Percentiles rank a stretch among this genome's conserved stretches.
These are phyloP conservation scores for Globisporangium solare DNA, from an alignment of 352 stramenopile genomes.

Conservation along the genomic window DNA sequence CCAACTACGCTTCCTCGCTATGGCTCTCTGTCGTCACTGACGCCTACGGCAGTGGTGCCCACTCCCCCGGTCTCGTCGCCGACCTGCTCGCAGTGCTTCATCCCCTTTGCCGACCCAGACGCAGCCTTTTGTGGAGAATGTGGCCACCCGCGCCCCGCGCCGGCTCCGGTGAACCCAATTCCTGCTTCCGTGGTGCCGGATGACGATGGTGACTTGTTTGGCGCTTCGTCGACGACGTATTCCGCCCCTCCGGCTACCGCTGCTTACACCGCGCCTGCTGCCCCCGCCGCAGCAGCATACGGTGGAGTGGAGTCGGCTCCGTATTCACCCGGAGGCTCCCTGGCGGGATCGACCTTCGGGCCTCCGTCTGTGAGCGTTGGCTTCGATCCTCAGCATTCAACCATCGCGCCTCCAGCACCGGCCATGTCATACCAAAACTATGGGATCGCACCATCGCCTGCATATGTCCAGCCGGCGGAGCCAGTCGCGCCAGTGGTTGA, in stretches of 20 bases:
- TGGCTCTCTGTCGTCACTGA: conserved; percentile 8
- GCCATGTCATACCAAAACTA: conserved; percentile 12
- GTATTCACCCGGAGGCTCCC: conserved; percentile 5
- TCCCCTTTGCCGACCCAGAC: conserved; percentile 45
- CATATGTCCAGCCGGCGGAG: conserved; percentile 15
- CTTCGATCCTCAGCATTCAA: conserved; percentile 23
- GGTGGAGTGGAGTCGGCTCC: neutral
- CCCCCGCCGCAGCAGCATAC: neutral
- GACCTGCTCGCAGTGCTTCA: conserved; percentile 42
- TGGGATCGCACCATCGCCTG: conserved; percentile 19
- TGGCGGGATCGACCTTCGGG: conserved; percentile 18
- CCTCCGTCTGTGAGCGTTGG: conserved; percentile 20
- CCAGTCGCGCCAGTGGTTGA: neutral
- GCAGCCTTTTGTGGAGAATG: conserved; percentile 76
- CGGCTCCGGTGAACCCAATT: conserved; percentile 4
- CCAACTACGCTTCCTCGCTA: too few species aligned
- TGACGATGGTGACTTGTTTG: conserved; percentile 64
- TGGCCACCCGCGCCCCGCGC: conserved; percentile 37
- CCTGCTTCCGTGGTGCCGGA: conserved; percentile 7
- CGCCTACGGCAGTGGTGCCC: conserved; percentile 13
- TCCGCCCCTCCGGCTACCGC: neutral
- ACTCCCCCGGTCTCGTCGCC: conserved; percentile 11
- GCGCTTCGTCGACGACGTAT: conserved; percentile 26
- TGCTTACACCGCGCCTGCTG: too few species aligned
- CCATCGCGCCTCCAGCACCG: conserved; percentile 15